A percentile compares a stretch with the other conserved stretches of the same genome.
phyloP scores from a whole-genome alignment of 2,329 filamentous ascomycete genomes.

The Neospermospora avenae region DNA sequence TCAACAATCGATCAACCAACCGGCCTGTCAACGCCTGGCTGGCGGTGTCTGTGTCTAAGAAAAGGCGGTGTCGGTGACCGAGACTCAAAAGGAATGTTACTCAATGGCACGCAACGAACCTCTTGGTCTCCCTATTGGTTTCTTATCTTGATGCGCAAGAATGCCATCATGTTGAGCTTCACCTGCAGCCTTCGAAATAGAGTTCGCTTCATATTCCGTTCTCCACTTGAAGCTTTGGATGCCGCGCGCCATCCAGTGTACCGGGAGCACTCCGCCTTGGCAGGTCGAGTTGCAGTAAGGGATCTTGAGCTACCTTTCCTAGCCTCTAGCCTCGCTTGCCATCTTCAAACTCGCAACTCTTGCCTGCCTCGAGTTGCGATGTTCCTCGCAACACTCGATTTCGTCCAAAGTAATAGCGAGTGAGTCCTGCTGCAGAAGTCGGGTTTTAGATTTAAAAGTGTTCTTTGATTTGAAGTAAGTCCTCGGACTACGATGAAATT shows the following conservation, averaged over 20 bases:
- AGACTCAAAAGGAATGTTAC: neutral
- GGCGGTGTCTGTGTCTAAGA: neutral
- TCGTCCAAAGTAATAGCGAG: neutral
- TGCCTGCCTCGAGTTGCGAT: neutral
- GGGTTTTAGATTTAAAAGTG: too few species aligned
- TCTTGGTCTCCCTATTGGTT: neutral
- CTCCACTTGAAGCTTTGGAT: neutral
- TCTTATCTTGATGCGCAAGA: neutral
- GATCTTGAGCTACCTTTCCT: neutral
- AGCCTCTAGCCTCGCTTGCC: neutral
- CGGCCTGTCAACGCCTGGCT: neutral
- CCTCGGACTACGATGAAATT: conserved; percentile 4
- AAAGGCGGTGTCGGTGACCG: neutral
- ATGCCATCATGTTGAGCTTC: neutral
- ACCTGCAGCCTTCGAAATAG: neutral
- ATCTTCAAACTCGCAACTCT: neutral
- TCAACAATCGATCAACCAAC: neutral
- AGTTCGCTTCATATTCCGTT: neutral
- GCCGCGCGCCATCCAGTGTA: neutral
- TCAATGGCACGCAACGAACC: neutral
- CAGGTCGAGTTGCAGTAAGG: neutral
- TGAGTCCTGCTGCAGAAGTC: too few species aligned
- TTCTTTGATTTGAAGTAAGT: conserved; percentile 9
- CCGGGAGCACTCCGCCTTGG: neutral
- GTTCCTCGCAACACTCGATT: neutral